Evolutionary conservation across 306 rosid species (phyloP), one percentile per base, ranked within the genome.

Genomic region (Canavalia ensiformis): DNA sequence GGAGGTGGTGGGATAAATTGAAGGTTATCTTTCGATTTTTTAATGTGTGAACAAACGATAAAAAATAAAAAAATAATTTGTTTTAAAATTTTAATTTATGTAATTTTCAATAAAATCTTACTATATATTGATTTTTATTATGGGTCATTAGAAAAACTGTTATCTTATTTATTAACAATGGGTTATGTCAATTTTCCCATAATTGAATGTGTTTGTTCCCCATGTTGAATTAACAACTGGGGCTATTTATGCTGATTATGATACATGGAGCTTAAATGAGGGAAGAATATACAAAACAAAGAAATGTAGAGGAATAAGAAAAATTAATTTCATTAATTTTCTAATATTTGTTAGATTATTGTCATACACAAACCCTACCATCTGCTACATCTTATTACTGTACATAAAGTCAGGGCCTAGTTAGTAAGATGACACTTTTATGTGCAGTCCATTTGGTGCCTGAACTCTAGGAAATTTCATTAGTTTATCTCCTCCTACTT

Each of bases 401-500:
- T 88, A 93, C 92, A 72, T 72, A 72, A 12, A 79, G 54, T 49
- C 82, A 44, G 2, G 0, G 50, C 81, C 84, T 77, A 82, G 80
- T 89, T 79, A 91, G 84, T 76, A 87, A 81, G 94, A 77, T 82
- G 87, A 75, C 78, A 93, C 94, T 81, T 97, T 92, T 83, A 96
- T 84, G 87, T 91, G 99, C 75, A 91, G 81, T 78, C 99, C 99
- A 85, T 94, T 90, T 58, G 99, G 99, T 59, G 99, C 99, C 77
- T 90, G 91, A 59, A 96, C 98, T 83, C 98, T 92, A 0, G 99
- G 99, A 88, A 96, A 96, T 76, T 89, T 96, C 98, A 88, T 80
- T 34, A 96, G 84, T 85, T 90, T 88, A 31, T 96, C 94, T 75
- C 97, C 99, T 65, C 99, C 99, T 75, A 92, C 89, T 91, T 93